These are phyloP conservation scores for Helianthus annuus DNA, from an alignment of 129 eudicot species.

Conservation along the genomic window DNA sequence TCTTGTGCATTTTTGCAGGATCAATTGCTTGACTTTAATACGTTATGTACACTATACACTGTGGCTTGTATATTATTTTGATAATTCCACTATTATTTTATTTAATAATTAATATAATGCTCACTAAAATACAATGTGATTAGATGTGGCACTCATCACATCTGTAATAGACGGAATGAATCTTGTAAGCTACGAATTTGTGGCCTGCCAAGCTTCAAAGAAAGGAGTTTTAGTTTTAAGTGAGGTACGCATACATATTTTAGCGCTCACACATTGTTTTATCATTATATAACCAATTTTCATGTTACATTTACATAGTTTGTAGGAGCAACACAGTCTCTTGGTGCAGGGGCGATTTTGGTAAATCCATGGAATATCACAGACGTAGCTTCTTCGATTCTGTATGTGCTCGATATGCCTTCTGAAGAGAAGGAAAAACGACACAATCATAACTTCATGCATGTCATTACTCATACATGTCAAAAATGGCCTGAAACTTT, in stretches of 20 bases:
- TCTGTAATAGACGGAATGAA: conserved; percentile 89
- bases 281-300: not conserved
- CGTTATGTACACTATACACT: conserved; percentile 28
- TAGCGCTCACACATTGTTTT: not conserved
- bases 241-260: conserved; percentile 38
- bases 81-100: too few species aligned
- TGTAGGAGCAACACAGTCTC: conserved; percentile 96
- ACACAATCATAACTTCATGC: conserved; percentile 71
- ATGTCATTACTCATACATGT: conserved; percentile 80
- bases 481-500: conserved; percentile 96
- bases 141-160: conserved; percentile 86
- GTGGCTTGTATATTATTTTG: too few species aligned
- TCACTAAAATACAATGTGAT: not conserved
- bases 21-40: conserved; percentile 73
- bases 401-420: conserved; percentile 76
- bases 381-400: conserved; percentile 79
- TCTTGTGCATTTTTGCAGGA: conserved; percentile 47
- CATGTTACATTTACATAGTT: conserved; percentile 38
- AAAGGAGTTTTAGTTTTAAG: conserved; percentile 84
- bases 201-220: conserved; percentile 84
- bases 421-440: conserved; percentile 83
- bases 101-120: not conserved
- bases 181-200: conserved; percentile 88
- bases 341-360: conserved; percentile 88
- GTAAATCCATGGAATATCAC: conserved; percentile 86